Conservation (phyloP, 495 filamentous ascomycete genomes). For the Elaphomyces granulatus region DNA sequence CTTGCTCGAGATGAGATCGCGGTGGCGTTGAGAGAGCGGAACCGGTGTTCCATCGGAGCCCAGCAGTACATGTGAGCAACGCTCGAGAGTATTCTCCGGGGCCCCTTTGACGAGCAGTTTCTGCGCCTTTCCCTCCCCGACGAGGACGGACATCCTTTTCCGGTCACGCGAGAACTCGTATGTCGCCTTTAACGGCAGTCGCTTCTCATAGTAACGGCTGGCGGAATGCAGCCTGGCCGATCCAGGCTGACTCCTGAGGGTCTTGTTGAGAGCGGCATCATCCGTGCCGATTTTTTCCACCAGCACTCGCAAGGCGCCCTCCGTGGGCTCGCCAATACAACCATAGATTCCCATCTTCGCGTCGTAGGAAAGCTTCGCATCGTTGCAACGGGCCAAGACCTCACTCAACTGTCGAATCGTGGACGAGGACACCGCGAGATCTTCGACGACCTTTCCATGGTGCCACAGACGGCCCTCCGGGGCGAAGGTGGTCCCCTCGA, state of each 20-base stretch:
- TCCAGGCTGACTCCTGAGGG: conserved; percentile 30
- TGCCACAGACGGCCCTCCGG: conserved; percentile 60
- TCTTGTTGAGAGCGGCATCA: conserved; percentile 40
- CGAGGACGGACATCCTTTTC: conserved; percentile 98
- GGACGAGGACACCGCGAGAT: conserved; percentile 59
- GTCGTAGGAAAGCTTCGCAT: conserved; percentile 71
- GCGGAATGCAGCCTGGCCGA: conserved; percentile 56
- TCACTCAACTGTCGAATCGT: conserved; percentile 73
- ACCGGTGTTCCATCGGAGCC: conserved; percentile 65
- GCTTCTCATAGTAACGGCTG: conserved; percentile 73
- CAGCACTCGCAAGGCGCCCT: conserved; percentile 81
- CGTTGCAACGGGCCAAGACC: conserved; percentile 84
- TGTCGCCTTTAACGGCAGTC: conserved; percentile 59
- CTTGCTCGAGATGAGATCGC: conserved; percentile 54
- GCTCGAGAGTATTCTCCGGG: conserved; percentile 83
- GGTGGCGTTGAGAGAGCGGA: conserved; percentile 48
- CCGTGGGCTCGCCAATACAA: conserved; percentile 89
- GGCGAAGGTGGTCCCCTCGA: conserved; percentile 89
- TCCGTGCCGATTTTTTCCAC: conserved; percentile 87
- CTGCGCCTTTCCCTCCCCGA: conserved; percentile 49
- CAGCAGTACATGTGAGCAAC: conserved; percentile 66
- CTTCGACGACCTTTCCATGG: conserved; percentile 50
- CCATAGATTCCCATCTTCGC: conserved; percentile 53
- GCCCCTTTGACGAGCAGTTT: conserved; percentile 94
- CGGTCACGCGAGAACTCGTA: conserved; percentile 97